Evolutionary conservation across 352 stramenopile species (phyloP).

Genomic region (Phytophthora cryptogea): DNA sequence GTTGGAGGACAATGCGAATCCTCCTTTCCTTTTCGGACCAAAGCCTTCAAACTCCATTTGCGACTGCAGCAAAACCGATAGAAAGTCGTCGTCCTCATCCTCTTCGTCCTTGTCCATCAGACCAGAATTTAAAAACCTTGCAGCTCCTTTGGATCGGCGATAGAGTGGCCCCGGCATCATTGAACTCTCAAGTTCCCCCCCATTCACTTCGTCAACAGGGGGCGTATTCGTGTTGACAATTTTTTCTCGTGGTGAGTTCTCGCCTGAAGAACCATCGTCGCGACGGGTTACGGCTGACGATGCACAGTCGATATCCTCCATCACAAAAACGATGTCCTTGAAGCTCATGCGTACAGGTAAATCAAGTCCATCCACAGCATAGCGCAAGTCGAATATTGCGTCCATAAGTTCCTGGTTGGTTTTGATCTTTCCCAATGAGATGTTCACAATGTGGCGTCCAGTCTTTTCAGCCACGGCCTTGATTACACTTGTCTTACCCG

Average conservation of each 20-base stretch:
- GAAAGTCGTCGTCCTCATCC: conserved; percentile 27
- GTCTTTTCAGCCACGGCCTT: conserved; percentile 82
- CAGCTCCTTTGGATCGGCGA: neutral
- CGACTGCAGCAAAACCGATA: conserved; percentile 29
- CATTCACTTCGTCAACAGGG: conserved; percentile 14
- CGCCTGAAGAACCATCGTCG: conserved; percentile 18
- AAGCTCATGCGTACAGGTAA: conserved; percentile 68
- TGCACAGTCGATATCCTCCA: conserved; percentile 89
- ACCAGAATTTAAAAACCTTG: conserved; percentile 3
- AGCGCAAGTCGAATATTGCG: conserved; percentile 74
- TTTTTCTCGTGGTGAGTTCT: conserved; percentile 27
- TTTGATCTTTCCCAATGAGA: conserved; percentile 67
- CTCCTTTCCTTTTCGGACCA: conserved; percentile 23
- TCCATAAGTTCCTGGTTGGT: conserved; percentile 88
- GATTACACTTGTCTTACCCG: conserved; percentile 90
- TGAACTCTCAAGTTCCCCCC: neutral
- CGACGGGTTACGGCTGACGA: conserved; percentile 65
- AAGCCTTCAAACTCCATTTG: conserved; percentile 31
- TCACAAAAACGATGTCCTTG: conserved; percentile 90
- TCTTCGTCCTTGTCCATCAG: conserved; percentile 6
- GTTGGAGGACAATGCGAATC: conserved; percentile 43
- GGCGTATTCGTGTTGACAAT: conserved; percentile 37
- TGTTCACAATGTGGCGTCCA: conserved; percentile 71
- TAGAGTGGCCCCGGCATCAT: neutral
- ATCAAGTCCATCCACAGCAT: conserved; percentile 57